A percentile compares a stretch with the other conserved stretches of the same genome.
Conservation (phyloP, 2,329 filamentous ascomycete genomes). For the Penicillium sp. region DNA sequence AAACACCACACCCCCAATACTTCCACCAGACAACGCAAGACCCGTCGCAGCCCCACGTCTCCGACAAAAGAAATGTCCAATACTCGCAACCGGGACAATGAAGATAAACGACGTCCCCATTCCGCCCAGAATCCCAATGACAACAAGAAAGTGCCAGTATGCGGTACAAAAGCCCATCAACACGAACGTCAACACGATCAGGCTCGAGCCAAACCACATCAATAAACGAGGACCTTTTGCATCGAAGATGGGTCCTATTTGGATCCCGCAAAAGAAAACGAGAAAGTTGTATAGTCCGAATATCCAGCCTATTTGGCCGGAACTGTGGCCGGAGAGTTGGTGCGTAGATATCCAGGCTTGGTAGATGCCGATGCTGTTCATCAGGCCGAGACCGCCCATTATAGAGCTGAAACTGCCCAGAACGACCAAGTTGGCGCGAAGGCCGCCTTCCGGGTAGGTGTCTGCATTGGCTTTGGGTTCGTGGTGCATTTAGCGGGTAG, state of each 20-base stretch:
- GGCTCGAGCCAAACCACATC: conserved; percentile 22
- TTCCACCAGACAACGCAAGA: conserved; percentile 21
- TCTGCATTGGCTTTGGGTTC: conserved; percentile 17
- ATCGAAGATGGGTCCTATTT: conserved; percentile 38
- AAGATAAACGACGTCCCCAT: conserved; percentile 25
- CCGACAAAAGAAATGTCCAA: conserved; percentile 22
- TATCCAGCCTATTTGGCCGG: conserved; percentile 43
- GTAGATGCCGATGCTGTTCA: conserved; percentile 46
- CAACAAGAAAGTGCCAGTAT: conserved; percentile 27
- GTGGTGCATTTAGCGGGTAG: conserved; percentile 15
- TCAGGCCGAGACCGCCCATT: conserved; percentile 45
- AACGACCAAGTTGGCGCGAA: conserved; percentile 49
- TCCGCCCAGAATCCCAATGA: conserved; percentile 21
- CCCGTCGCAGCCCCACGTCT: conserved; percentile 24
- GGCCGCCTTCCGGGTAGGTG: conserved; percentile 47
- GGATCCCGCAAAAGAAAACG: conserved; percentile 38
- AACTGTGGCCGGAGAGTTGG: conserved; percentile 40
- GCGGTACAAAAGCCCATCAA: conserved; percentile 24
- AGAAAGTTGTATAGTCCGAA: conserved; percentile 47
- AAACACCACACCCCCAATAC: conserved; percentile 28
- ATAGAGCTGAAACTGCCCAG: conserved; percentile 48
- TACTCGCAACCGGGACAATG: conserved; percentile 24
- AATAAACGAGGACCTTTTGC: conserved; percentile 35
- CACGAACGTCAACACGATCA: conserved; percentile 39
- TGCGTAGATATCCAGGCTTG: conserved; percentile 45